Percentiles rank a stretch among this genome's conserved stretches.
Evolutionary conservation across 441 rosid genomes (phyloP).

Genomic region (Euphorbia celastroides): DNA sequence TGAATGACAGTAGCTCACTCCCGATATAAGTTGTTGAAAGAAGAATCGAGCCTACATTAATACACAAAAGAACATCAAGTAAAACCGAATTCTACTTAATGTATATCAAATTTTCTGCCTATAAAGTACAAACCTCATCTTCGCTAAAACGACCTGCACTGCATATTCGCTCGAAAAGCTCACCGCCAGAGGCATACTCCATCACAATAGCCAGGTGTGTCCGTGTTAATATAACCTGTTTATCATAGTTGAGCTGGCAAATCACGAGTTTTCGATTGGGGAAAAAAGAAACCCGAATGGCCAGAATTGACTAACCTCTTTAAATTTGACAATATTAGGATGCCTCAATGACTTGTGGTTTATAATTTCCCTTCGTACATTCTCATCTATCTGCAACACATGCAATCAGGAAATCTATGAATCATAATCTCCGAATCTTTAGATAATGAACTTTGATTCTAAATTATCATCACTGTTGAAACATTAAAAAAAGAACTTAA

Average conservation of each 20-base stretch:
- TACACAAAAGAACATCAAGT: not conserved
- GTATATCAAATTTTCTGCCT: not conserved
- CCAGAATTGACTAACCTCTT: slow-evolving; percentile 71
- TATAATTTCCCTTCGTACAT: slow-evolving; percentile 90
- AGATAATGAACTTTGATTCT: too few relatives aligned
- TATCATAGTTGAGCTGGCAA: slow-evolving; percentile 6
- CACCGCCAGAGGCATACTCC: slow-evolving; percentile 99
- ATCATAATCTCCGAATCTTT: too few relatives aligned
- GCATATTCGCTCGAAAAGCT: slow-evolving; percentile 92
- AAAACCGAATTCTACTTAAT: not conserved
- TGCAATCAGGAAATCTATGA: too few relatives aligned
- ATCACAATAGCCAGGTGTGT: slow-evolving; percentile 96
- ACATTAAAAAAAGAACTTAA: not conserved
- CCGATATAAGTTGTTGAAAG: slow-evolving; percentile 98
- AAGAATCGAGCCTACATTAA: slow-evolving; percentile 84
- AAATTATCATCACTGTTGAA: too few relatives aligned
- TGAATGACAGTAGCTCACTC: slow-evolving; percentile 91
- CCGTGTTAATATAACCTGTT: slow-evolving; percentile 81
- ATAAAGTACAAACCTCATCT: slow-evolving; percentile 80
- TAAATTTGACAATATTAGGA: slow-evolving; percentile 94
- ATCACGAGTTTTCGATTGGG: not conserved
- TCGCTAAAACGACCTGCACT: slow-evolving; percentile 98
- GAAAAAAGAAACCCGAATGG: not conserved
- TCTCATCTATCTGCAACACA: slow-evolving; percentile 99
- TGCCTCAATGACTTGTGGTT: slow-evolving; percentile 91